Percentiles rank a stretch among this genome's conserved stretches.
Evolutionary conservation across 2,329 filamentous ascomycete genomes (phyloP).

Genomic region (Xylariaceae sp.): DNA sequence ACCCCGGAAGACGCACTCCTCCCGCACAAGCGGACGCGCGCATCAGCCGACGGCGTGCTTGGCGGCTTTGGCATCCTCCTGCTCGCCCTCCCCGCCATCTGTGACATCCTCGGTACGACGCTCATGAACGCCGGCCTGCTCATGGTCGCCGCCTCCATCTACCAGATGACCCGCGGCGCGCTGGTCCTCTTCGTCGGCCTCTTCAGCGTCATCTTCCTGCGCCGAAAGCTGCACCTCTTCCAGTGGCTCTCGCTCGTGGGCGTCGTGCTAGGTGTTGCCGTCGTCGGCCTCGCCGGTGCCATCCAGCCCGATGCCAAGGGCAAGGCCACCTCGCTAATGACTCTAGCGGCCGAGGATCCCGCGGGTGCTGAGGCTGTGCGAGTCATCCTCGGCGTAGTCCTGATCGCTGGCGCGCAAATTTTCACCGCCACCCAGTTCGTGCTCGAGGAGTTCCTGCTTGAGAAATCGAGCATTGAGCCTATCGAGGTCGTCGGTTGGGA

Average conservation of each 20-base stretch:
- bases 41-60: slow-evolving; percentile 52
- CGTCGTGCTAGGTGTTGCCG: slow-evolving; percentile 79
- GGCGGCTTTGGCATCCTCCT: slow-evolving; percentile 66
- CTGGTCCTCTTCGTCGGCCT: slow-evolving; percentile 92
- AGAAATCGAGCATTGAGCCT: slow-evolving; percentile 61
- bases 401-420: slow-evolving; percentile 92
- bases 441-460: slow-evolving; percentile 86
- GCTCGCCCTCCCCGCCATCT: slow-evolving; percentile 80
- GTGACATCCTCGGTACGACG: slow-evolving; percentile 91
- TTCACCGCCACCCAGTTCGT: slow-evolving; percentile 98
- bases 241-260: slow-evolving; percentile 88
- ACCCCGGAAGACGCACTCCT: slow-evolving; percentile 39
- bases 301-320: slow-evolving; percentile 66
- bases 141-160: slow-evolving; percentile 92
- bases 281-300: slow-evolving; percentile 85
- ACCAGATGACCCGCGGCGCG: slow-evolving; percentile 96
- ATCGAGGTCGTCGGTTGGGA: slow-evolving; percentile 95
- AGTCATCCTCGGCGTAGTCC: slow-evolving; percentile 74
- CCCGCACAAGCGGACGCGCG: slow-evolving; percentile 14
- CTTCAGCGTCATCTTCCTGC: slow-evolving; percentile 88
- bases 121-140: slow-evolving; percentile 95
- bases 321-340: slow-evolving; percentile 30
- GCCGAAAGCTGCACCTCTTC: slow-evolving; percentile 72
- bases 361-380: slow-evolving; percentile 49
- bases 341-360: slow-evolving; percentile 32